Evolutionary conservation across 805 yeast genomes (phyloP), one percentile per base, ranked within the genome.

Genomic region (Nakazawaea siamensis): DNA sequence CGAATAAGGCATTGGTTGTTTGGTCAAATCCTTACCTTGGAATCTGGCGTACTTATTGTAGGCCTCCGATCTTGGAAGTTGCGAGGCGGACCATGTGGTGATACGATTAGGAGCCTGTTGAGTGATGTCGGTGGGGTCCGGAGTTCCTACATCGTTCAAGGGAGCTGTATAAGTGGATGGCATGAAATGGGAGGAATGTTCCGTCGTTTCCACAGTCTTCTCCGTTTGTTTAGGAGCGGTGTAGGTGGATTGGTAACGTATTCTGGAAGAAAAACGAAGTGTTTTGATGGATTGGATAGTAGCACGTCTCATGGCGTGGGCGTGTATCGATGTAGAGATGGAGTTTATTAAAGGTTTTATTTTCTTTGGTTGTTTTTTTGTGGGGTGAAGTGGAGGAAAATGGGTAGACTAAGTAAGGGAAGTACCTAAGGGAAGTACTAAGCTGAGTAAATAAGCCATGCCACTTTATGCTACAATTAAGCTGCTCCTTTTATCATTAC

Each of bases 1-100:
- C 27, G 94, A 83, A 42, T 75, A 74, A 5, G 94, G 86, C 48
- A 68, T 70, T 37, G 95, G 95, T 60, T 84, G 92, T 29, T 60
- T 51, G 5, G 60, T 58, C 38, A 84, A 61, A 50, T 84, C 86
- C 43, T 62, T 72, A 48, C 82, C 94, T 33, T 78, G 72, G 49
- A 84, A 84, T 46, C 88, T 67, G 3, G 82, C 76, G 40, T 76
- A 69, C 20, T 47, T 55, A 35, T 68, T 55, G 50, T 72, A 59
- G 15, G 76, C 73, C 23, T 73, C 76, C 26, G 64, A 51, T 52
- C 85, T 69, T 26, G 77, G 62, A 35, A 62, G 68, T 60, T 85
- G 95, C 5, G 77, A 66, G 7, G 62, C 58, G 1, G 94, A 74
- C 95, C 95, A 85, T 10, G 82, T 66, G 11, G 57, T 64, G 6